Percentiles rank a stretch among this genome's conserved stretches.
Conservation (phyloP, 108 stramenopile species). For the Skeletonema potamos region DNA sequence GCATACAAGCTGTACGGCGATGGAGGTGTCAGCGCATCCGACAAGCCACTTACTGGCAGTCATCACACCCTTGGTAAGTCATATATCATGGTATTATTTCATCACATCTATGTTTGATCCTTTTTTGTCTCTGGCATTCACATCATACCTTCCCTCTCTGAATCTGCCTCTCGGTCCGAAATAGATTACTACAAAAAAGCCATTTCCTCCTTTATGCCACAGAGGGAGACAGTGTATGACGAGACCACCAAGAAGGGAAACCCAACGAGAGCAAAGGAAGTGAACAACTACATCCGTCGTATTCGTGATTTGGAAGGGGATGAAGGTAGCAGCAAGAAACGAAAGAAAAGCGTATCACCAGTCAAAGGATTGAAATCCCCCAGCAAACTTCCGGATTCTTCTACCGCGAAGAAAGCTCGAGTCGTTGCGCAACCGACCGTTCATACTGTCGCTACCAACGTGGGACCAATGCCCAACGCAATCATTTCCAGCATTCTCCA, state of each 20-base stretch:
- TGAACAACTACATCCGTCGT: neutral
- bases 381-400: neutral
- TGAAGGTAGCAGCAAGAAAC: neutral
- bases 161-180: no score
- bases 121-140: neutral
- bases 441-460: neutral
- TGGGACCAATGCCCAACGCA: no score
- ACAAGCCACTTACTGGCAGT: neutral
- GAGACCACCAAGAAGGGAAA: neutral
- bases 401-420: neutral
- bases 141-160: neutral
- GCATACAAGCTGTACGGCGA: neutral
- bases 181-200: neutral
- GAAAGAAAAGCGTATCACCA: neutral
- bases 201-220: neutral
- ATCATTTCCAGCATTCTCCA: neutral
- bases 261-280: neutral
- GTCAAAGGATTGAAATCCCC: neutral
- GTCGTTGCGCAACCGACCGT: neutral
- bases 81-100: neutral
- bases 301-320: neutral
- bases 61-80: neutral
- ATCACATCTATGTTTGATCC: neutral
- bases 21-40: neutral
- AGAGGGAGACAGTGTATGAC: no score